phyloP scores from a whole-genome alignment of 257 asterid species.

The Lycium ferocissimum region DNA sequence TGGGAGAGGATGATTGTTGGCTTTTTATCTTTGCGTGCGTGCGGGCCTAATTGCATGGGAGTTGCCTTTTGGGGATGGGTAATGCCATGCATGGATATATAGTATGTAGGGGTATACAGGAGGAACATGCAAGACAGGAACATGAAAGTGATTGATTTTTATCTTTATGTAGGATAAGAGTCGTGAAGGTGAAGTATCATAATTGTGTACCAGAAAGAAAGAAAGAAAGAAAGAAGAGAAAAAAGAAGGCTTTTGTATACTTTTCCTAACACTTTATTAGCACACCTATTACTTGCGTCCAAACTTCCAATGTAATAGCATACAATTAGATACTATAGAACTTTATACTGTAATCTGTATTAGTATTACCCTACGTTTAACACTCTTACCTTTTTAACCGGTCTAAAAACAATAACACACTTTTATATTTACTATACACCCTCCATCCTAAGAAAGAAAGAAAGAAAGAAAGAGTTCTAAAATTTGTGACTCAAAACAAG shows the following conservation, averaged over 20 bases:
- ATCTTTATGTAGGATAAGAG: slow-evolving; percentile 21
- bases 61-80: background rate
- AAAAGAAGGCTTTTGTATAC: background rate
- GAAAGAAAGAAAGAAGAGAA: no score
- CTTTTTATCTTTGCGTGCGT: slow-evolving; percentile 52
- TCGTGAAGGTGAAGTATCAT: slow-evolving; percentile 31
- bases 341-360: no score
- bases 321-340: no score
- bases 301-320: background rate
- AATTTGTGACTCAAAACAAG: no score
- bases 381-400: no score
- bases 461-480: no score
- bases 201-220: background rate
- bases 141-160: slow-evolving; percentile 6
- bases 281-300: background rate
- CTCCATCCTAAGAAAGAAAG: no score
- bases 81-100: slow-evolving; percentile 12
- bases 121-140: slow-evolving; percentile 20
- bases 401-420: no score
- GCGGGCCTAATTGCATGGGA: slow-evolving; percentile 26
- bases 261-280: slow-evolving; percentile 17
- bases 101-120: slow-evolving; percentile 1
- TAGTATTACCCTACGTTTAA: no score
- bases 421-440: no score
- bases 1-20: slow-evolving; percentile 51